Percentiles rank a stretch among this genome's conserved stretches.
These are phyloP conservation scores for Amoeboaphelidium protococcarum DNA, from an alignment of 371 early-diverging fungal genomes.

Conservation along the genomic window DNA sequence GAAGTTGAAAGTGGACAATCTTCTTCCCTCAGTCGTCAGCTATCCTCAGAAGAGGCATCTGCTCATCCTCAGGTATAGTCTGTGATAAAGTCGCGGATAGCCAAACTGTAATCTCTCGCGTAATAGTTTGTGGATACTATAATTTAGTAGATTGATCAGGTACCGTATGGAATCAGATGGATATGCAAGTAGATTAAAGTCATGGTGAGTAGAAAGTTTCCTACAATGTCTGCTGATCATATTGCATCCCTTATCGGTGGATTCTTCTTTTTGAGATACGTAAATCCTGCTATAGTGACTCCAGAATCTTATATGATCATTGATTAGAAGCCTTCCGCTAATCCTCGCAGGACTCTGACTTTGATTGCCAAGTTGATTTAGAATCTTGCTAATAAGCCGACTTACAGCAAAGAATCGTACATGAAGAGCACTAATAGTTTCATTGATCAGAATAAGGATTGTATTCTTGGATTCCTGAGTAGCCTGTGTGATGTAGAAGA, in stretches of 20 bases:
- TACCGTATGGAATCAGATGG: constrained; percentile 93
- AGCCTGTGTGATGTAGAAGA: constrained; percentile 81
- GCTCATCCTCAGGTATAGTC: constrained; percentile 45
- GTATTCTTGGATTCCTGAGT: constrained; percentile 58
- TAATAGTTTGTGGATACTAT: constrained; percentile 55
- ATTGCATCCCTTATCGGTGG: constrained; percentile 86
- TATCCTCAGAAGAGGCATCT: constrained; percentile 49
- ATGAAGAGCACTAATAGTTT: constrained; percentile 70
- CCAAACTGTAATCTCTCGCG: constrained; percentile 57
- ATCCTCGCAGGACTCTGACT: constrained; percentile 63
- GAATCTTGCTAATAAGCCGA: constrained; percentile 77
- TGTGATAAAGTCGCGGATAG: constrained; percentile 48
- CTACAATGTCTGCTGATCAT: constrained; percentile 54
- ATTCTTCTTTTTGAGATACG: constrained; percentile 84
- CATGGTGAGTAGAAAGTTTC: constrained; percentile 69
- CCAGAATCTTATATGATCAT: constrained; percentile 78
- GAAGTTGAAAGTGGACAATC: constrained; percentile 26
- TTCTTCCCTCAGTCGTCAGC: constrained; percentile 29
- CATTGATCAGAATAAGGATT: constrained; percentile 55
- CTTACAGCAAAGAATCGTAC: constrained; percentile 66
- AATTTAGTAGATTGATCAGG: constrained; percentile 39
- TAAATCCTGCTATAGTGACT: constrained; percentile 88
- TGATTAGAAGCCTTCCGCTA: constrained; percentile 44
- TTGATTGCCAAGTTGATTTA: constrained; percentile 69
- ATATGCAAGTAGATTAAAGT: constrained; percentile 88